These are phyloP conservation scores for Colletotrichum salicis DNA, from an alignment of 2,329 filamentous ascomycete genomes.

Conservation along the genomic window DNA sequence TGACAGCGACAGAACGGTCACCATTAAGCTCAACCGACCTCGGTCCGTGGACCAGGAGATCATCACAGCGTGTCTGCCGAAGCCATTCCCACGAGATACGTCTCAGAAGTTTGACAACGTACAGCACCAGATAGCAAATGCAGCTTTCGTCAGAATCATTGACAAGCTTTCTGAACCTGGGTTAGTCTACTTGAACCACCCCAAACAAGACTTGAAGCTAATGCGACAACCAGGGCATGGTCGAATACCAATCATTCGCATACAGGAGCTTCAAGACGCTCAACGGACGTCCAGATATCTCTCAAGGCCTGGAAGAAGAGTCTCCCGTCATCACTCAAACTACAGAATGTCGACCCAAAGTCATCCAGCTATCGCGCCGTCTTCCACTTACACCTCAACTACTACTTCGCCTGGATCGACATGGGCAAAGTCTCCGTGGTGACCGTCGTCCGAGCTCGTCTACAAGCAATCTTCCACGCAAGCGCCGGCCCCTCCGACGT, in stretches of 20 bases:
- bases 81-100: constrained; percentile 36
- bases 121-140: constrained; percentile 45
- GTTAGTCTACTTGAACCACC: constrained; percentile 25
- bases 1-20: constrained; percentile 35
- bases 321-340: constrained; percentile 41
- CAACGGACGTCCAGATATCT: constrained; percentile 34
- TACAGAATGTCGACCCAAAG: constrained; percentile 42
- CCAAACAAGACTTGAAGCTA: not conserved
- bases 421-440: constrained; percentile 49
- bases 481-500: constrained; percentile 8
- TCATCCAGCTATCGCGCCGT: constrained; percentile 45
- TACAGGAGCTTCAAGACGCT: not conserved
- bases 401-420: constrained; percentile 50
- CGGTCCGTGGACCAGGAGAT: constrained; percentile 39
- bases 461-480: constrained; percentile 36
- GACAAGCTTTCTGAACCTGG: constrained; percentile 43
- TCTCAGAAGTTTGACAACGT: constrained; percentile 46
- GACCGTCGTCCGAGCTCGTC: constrained; percentile 42
- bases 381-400: constrained; percentile 49
- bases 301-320: constrained; percentile 46
- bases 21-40: constrained; percentile 41
- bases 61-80: constrained; percentile 39
- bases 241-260: not conserved
- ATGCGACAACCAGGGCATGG: not conserved
- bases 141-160: constrained; percentile 43